Conservation (phyloP, 306 rosid species). For the Cucurbita maxima region DNA sequence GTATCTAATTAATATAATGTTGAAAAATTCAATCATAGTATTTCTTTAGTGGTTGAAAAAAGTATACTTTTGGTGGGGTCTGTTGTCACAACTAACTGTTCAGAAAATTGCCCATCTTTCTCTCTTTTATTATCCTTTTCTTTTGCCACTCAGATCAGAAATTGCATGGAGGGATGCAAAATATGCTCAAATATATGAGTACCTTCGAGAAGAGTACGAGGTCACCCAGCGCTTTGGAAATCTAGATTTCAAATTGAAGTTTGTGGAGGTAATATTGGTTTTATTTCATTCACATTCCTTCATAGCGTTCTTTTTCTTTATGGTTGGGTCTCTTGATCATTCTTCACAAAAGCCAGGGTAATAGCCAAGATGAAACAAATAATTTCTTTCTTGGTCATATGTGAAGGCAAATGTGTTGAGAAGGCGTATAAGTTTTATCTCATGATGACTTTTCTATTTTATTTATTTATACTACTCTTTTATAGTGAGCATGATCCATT, state of each 20-base stretch:
- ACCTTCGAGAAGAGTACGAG: slow-evolving; percentile 87
- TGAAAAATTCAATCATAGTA: neutral
- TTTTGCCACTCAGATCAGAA: slow-evolving; percentile 59
- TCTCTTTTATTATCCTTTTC: neutral
- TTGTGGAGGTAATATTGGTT: slow-evolving; percentile 60
- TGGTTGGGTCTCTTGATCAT: neutral
- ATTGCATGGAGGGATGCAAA: slow-evolving; percentile 99
- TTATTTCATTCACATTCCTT: neutral
- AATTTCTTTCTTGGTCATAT: neutral
- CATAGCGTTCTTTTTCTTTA: neutral
- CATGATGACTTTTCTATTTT: neutral
- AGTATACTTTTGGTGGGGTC: neutral
- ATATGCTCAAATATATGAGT: slow-evolving; percentile 97
- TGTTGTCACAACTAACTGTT: neutral
- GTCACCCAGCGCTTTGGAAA: slow-evolving; percentile 85
- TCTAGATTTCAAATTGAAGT: slow-evolving; percentile 91
- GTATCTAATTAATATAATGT: neutral
- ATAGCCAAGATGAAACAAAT: neutral
- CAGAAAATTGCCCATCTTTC: neutral
- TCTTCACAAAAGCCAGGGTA: neutral
- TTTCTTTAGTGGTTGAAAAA: neutral
- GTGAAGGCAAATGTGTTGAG: neutral
- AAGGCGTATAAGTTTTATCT: neutral
- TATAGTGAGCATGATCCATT: neutral
- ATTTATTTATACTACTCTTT: neutral